Evolutionary conservation across 805 yeast species (phyloP), one percentile per base, ranked within the genome.

Genomic region (Candida gorgasii): DNA sequence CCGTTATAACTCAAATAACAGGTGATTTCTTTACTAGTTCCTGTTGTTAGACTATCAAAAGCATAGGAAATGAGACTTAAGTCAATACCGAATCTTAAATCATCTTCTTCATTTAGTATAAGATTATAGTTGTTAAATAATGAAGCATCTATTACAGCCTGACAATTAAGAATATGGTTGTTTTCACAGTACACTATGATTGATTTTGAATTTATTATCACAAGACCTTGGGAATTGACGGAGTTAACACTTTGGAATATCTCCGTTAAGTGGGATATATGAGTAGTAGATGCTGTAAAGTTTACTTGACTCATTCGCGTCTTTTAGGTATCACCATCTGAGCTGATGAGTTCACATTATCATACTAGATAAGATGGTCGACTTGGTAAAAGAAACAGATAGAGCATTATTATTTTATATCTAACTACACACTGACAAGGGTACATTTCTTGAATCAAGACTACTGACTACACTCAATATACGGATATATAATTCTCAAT

Each of bases 401-500:
- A n/a, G n/a, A n/a, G n/a, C n/a, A n/a, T n/a, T n/a, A n/a, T n/a
- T n/a, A n/a, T n/a, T 18, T 14, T 6, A 22, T 22, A 7, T 22
- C 9, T 6, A 22, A 7, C 24, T 22, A 22, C 24, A 22, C 24
- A 22, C 6, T 22, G 24, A 7, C 24, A 22, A 22, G 6, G 9
- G 24, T 22, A 6, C 24, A n/a, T n/a, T n/a, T n/a, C n/a, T n/a
- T n/a, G n/a, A n/a, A n/a, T n/a, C n/a, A n/a, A n/a, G n/a, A n/a
- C n/a, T n/a, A n/a, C n/a, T n/a, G n/a, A n/a, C 14, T 13, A 26
- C n/a, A 26, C 18, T 70, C n/a, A 89, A 54, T 83, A 89, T 30
- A 92, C 97, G 33, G 95, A 73, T 47, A 95, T 89, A 63, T 89
- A 95, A 63, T 87, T 88, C 55, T 85, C 83, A 52, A 93, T 88